phyloP scores from a whole-genome alignment of 2,329 filamentous ascomycete genomes.

The Botrytis hyacinthi region DNA sequence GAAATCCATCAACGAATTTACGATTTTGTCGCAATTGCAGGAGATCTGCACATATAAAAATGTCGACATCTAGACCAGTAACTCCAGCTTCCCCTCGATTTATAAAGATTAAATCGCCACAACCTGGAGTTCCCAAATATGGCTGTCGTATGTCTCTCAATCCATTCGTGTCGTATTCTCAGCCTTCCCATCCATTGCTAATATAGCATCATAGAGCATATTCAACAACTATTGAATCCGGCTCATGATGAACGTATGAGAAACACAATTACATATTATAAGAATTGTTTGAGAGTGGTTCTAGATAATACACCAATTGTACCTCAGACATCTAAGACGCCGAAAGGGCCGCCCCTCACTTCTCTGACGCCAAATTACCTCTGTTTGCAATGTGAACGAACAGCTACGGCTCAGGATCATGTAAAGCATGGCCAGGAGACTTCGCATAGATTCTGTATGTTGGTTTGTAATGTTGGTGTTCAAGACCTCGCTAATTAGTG shows the following conservation, averaged over 20 bases:
- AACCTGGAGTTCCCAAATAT: constrained; percentile 58
- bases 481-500: constrained; percentile 17
- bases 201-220: constrained; percentile 59
- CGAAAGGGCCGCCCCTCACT: constrained; percentile 56
- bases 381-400: constrained; percentile 70
- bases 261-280: constrained; percentile 69
- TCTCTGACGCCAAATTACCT: constrained; percentile 67
- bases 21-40: constrained; percentile 16
- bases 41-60: constrained; percentile 19
- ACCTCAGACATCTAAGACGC: constrained; percentile 61
- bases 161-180: constrained; percentile 20
- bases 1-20: constrained; percentile 6
- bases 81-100: constrained; percentile 36
- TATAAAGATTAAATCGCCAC: constrained; percentile 56
- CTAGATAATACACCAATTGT: constrained; percentile 65
- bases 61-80: constrained; percentile 36
- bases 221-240: constrained; percentile 63
- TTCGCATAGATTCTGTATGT: constrained; percentile 69
- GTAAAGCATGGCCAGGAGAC: constrained; percentile 67
- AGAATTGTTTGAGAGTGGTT: constrained; percentile 66
- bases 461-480: background rate
- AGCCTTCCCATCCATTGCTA: constrained; percentile 30
- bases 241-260: constrained; percentile 60
- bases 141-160: constrained; percentile 56
- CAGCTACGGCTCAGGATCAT: constrained; percentile 64